Evolutionary conservation across 2,329 filamentous ascomycete species (phyloP).

Genomic region (Alternaria conjuncta): DNA sequence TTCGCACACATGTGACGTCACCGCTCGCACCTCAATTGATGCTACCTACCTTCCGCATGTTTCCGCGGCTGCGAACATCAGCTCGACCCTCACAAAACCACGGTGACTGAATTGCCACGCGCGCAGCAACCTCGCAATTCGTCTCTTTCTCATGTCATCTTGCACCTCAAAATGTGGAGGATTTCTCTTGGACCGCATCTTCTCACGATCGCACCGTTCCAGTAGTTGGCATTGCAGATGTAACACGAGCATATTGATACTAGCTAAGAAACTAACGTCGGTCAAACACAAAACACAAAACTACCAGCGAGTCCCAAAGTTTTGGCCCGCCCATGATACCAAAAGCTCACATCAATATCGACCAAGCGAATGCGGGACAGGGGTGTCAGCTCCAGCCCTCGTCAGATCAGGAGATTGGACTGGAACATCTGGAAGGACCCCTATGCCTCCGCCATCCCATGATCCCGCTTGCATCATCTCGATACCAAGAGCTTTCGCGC

Average conservation of each 20-base stretch:
- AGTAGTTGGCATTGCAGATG: neutral
- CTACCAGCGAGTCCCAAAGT: neutral
- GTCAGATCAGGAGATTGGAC: neutral
- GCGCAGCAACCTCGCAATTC: no score
- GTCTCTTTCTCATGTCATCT: no score
- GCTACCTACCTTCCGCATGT: no score
- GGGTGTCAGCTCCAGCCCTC: neutral
- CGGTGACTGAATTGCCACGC: no score
- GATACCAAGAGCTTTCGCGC: neutral
- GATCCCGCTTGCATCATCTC: neutral
- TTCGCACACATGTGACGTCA: no score
- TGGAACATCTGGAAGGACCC: neutral
- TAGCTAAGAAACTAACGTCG: neutral
- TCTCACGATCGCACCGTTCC: neutral
- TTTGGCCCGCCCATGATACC: rapidly evolving
- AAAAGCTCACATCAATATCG: rapidly evolving
- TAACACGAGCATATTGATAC: neutral
- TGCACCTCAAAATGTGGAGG: neutral
- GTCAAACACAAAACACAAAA: neutral
- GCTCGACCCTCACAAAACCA: neutral
- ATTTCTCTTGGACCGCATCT: neutral
- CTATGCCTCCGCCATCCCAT: neutral
- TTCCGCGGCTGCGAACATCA: neutral
- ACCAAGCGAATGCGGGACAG: neutral
- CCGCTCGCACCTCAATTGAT: no score